Percentiles rank a stretch among this genome's conserved stretches.
phyloP scores from a whole-genome alignment of 306 rosid species.

The Medicago truncatula region DNA sequence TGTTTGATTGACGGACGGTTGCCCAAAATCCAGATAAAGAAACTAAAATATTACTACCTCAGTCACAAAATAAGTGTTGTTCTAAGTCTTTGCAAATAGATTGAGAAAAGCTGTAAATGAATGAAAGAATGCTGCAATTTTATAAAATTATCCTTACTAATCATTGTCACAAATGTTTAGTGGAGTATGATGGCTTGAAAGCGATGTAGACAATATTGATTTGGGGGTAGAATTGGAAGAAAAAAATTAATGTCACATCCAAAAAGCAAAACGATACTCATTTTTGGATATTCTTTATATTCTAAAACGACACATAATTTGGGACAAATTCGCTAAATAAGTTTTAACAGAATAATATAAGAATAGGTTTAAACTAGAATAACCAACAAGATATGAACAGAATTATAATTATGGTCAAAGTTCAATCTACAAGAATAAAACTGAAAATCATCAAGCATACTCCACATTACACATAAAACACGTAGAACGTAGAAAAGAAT shows the following conservation, averaged over 20 bases:
- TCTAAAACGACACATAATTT: not conserved
- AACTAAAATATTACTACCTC: not conserved
- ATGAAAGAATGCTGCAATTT: not conserved
- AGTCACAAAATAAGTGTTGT: not conserved
- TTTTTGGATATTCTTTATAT: not conserved
- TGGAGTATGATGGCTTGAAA: not conserved
- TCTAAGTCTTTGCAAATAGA: not conserved
- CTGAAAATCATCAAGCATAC: not conserved
- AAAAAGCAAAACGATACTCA: no score
- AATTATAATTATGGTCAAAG: not conserved
- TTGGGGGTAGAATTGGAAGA: not conserved
- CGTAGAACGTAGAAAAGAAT: conserved; percentile 18
- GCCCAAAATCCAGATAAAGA: conserved; percentile 28
- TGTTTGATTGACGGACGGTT: conserved; percentile 35
- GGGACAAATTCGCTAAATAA: conserved; percentile 4
- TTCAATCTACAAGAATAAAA: not conserved
- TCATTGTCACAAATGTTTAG: not conserved
- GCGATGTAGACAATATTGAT: not conserved
- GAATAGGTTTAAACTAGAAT: conserved; percentile 32
- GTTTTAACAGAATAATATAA: conserved; percentile 9
- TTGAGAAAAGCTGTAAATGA: not conserved
- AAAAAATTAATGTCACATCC: not conserved
- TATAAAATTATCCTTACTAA: not conserved
- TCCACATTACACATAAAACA: not conserved
- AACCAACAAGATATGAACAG: not conserved